These are phyloP conservation scores for Amaranthus palmeri DNA, from an alignment of 148 eudicot species.

Conservation along the genomic window DNA sequence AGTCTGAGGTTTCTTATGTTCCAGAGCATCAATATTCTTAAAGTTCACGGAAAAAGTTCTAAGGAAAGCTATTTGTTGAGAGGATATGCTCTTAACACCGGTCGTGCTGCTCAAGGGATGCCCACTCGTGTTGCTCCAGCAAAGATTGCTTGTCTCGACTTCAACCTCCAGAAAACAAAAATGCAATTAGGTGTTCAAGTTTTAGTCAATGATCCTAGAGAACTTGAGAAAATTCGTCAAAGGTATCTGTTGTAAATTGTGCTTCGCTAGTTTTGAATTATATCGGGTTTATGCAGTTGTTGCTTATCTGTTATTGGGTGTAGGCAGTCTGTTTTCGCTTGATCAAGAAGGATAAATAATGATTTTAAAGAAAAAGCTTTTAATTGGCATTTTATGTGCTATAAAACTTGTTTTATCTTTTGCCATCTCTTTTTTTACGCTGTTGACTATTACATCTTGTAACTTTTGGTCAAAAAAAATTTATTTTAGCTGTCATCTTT, in stretches of 20 bases:
- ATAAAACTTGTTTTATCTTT: neutral
- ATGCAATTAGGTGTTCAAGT: conserved; percentile 99
- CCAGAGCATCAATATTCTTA: conserved; percentile 84
- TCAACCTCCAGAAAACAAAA: conserved; percentile 93
- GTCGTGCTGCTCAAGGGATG: conserved; percentile 99
- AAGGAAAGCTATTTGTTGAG: conserved; percentile 84
- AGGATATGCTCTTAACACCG: conserved; percentile 98
- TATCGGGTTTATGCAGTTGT: neutral
- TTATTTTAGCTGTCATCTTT: neutral
- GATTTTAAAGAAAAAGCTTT: no score
- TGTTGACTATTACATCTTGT: no score
- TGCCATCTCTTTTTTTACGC: neutral
- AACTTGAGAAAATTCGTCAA: conserved; percentile 96
- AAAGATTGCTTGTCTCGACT: conserved; percentile 90
- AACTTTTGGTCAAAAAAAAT: neutral
- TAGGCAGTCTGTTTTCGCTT: neutral
- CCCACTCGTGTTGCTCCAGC: conserved; percentile 90
- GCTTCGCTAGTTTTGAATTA: neutral
- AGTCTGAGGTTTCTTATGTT: conserved; percentile 17
- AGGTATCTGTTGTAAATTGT: conserved; percentile 38
- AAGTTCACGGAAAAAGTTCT: conserved; percentile 97
- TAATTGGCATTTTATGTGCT: no score
- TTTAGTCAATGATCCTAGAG: conserved; percentile 86
- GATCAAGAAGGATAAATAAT: neutral
- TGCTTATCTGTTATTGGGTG: neutral